Percentiles rank a stretch among this genome's conserved stretches.
Conservation (phyloP, 2,329 filamentous ascomycete genomes). For the Ceratocystiopsis sp. region DNA sequence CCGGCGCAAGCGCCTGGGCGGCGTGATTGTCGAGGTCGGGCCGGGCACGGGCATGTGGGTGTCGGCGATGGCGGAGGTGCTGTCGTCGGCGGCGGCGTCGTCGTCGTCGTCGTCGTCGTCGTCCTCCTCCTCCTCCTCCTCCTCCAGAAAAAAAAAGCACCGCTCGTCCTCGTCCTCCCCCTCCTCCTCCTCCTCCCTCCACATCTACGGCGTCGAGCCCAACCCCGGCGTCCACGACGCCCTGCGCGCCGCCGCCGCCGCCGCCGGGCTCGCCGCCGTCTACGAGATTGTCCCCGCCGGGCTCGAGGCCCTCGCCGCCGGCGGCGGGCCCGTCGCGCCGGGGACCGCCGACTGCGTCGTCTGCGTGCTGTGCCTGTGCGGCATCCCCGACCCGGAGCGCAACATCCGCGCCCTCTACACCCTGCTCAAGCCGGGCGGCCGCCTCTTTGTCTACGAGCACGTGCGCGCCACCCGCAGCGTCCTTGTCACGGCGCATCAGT, state of each 20-base stretch:
- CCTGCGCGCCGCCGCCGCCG: conserved; percentile 28
- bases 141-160: neutral
- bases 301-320: conserved; percentile 35
- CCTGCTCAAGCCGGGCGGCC: conserved; percentile 41
- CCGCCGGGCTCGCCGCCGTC: conserved; percentile 34
- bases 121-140: neutral
- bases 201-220: conserved; percentile 48
- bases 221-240: conserved; percentile 33
- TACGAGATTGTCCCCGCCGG: conserved; percentile 48
- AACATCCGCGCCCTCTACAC: conserved; percentile 38
- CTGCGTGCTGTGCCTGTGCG: conserved; percentile 44
- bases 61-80: conserved; percentile 24
- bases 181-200: conserved; percentile 19
- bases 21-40: conserved; percentile 44
- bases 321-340: conserved; percentile 26
- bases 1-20: conserved; percentile 20
- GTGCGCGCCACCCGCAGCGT: conserved; percentile 25
- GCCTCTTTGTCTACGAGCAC: conserved; percentile 48
- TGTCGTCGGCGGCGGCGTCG: neutral
- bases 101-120: neutral
- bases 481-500: conserved; percentile 30
- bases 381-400: conserved; percentile 40
- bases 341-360: conserved; percentile 42
- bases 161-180: conserved; percentile 2
- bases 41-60: conserved; percentile 46